phyloP scores from a whole-genome alignment of 1,139 yeast genomes.

The Arxiozyma slooffiae region DNA sequence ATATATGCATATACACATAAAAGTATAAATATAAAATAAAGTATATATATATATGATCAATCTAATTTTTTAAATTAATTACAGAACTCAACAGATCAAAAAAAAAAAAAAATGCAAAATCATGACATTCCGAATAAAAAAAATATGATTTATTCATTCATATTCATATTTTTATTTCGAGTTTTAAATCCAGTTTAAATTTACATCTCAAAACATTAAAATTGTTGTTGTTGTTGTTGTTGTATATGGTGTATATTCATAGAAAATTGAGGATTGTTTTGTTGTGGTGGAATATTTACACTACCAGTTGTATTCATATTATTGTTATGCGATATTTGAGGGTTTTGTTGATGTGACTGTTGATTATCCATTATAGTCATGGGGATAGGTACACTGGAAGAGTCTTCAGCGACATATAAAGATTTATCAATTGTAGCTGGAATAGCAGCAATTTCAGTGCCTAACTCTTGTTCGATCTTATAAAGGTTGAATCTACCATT shows the following conservation, averaged over 20 bases:
- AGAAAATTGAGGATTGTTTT: constrained; percentile 10
- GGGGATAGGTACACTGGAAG: constrained; percentile 73
- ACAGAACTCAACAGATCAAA: not conserved
- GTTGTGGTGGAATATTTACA: constrained; percentile 12
- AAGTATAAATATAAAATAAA: not conserved
- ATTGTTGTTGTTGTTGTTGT: constrained; percentile 5
- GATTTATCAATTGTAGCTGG: constrained; percentile 84
- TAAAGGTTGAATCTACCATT: constrained; percentile 88
- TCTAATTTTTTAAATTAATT: too few species aligned
- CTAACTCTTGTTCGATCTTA: constrained; percentile 93
- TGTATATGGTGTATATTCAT: constrained; percentile 5
- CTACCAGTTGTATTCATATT: not conserved
- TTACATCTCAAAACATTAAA: not conserved
- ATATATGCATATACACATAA: not conserved
- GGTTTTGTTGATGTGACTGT: constrained; percentile 18
- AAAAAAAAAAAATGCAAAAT: constrained; percentile 1
- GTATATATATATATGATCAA: not conserved
- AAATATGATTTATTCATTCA: not conserved
- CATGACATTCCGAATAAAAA: not conserved
- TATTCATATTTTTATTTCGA: not conserved
- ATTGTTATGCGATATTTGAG: constrained; percentile 4
- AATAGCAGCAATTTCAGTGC: constrained; percentile 94
- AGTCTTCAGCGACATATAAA: constrained; percentile 78
- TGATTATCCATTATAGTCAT: constrained; percentile 55
- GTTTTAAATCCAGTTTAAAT: not conserved